Percentiles rank a stretch among this genome's conserved stretches.
Conservation (phyloP, 371 early-diverging fungal genomes). For the Mucor velutinosus region DNA sequence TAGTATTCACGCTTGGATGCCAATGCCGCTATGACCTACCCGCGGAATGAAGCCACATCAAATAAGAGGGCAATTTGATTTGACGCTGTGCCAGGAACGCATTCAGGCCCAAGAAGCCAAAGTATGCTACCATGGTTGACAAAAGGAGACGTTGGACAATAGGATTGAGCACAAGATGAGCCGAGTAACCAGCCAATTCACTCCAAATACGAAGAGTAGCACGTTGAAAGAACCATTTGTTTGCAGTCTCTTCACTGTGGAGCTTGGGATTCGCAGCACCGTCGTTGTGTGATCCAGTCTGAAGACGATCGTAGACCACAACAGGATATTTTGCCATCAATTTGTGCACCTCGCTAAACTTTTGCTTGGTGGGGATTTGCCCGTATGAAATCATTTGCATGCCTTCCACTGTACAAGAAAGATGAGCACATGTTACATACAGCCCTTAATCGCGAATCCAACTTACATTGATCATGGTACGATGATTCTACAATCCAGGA, state of each 20-base stretch:
- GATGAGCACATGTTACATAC: neutral
- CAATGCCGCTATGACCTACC: neutral
- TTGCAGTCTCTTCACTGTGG: slow-evolving; percentile 10
- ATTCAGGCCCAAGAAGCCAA: slow-evolving; percentile 12
- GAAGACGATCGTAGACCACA: slow-evolving; percentile 25
- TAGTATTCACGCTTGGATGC: neutral
- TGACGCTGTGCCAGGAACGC: slow-evolving; percentile 33
- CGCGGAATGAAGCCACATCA: slow-evolving; percentile 15
- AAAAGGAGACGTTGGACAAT: slow-evolving; percentile 16
- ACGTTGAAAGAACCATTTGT: slow-evolving; percentile 25
- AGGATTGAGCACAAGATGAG: slow-evolving; percentile 32
- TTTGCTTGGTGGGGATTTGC: slow-evolving; percentile 18
- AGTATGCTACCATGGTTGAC: slow-evolving; percentile 1
- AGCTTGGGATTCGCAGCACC: neutral
- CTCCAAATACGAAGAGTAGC: slow-evolving; percentile 26
- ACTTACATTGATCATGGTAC: slow-evolving; percentile 34
- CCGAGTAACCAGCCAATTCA: slow-evolving; percentile 24
- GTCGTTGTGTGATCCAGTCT: slow-evolving; percentile 1
- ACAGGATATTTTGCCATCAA: slow-evolving; percentile 30
- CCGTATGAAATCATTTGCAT: slow-evolving; percentile 9
- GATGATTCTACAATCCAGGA: slow-evolving; percentile 63
- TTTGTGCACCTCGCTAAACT: slow-evolving; percentile 30
- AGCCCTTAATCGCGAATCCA: neutral
- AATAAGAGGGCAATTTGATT: slow-evolving; percentile 14
- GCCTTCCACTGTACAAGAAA: slow-evolving; percentile 17